These are phyloP conservation scores for Lotus japonicus DNA, from an alignment of 306 rosid species.

Conservation along the genomic window DNA sequence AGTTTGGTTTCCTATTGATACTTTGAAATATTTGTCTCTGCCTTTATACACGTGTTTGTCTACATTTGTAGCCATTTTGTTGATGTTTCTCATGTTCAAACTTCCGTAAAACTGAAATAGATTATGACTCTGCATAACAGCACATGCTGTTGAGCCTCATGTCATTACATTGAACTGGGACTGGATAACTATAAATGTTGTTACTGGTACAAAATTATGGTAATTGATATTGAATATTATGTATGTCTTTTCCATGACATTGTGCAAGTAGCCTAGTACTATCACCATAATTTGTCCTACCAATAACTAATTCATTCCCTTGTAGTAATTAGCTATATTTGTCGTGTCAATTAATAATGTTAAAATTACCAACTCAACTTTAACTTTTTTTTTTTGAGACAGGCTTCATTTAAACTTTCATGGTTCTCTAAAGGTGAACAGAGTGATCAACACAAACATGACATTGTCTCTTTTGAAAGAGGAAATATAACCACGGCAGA, in stretches of 20 bases:
- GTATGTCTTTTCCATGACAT: slow-evolving; percentile 4
- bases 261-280: slow-evolving; percentile 11
- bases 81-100: not conserved
- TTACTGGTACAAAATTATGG: not conserved
- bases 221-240: slow-evolving; percentile 1
- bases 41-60: not conserved
- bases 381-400: slow-evolving; percentile 19
- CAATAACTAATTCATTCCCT: not conserved
- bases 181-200: not conserved
- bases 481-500: slow-evolving; percentile 95
- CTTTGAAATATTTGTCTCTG: slow-evolving; percentile 2
- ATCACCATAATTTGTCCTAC: slow-evolving; percentile 7
- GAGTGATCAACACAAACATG: slow-evolving; percentile 90
- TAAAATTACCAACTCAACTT: slow-evolving; percentile 1
- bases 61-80: slow-evolving; percentile 1
- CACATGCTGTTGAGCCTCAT: slow-evolving; percentile 7
- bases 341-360: not conserved
- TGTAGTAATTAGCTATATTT: not conserved
- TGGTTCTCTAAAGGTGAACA: slow-evolving; percentile 85
- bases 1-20: slow-evolving; percentile 9
- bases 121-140: slow-evolving; percentile 15
- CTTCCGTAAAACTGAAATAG: not conserved
- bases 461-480: slow-evolving; percentile 84
- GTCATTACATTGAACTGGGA: not conserved
- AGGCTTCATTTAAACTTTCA: slow-evolving; percentile 91